Conservation (phyloP, 352 stramenopile species). For the Globisporangium uncinulatum region DNA sequence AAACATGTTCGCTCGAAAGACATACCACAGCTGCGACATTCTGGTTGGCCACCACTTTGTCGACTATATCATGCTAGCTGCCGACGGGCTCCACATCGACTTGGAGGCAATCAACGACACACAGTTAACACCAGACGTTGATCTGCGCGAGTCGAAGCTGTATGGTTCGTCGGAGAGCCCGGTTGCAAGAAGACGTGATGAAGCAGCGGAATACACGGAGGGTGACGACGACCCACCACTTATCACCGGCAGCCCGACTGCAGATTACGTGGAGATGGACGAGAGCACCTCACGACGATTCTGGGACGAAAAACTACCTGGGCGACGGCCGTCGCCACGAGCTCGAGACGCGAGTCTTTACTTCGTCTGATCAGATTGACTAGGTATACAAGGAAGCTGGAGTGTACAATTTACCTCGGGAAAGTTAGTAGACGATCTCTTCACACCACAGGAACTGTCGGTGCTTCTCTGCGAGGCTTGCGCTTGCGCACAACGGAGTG, state of each 20-base stretch:
- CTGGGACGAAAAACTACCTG: not conserved
- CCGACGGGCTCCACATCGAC: constrained; percentile 51
- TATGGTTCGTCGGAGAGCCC: not conserved
- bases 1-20: constrained; percentile 54
- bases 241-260: not conserved
- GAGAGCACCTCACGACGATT: not conserved
- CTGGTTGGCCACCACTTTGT: constrained; percentile 55
- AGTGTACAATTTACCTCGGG: not conserved
- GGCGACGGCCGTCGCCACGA: not conserved
- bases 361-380: no score
- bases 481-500: constrained; percentile 14
- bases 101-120: constrained; percentile 51
- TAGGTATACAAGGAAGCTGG: not conserved
- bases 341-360: not conserved
- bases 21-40: constrained; percentile 56
- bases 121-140: constrained; percentile 22
- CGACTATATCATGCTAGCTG: constrained; percentile 50
- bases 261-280: not conserved
- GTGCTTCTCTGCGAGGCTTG: not conserved
- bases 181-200: no score
- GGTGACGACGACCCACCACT: not conserved
- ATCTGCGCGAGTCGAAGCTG: constrained; percentile 22
- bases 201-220: not conserved
- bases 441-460: not conserved
- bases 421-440: not conserved